Percentiles rank a stretch among this genome's conserved stretches.
Evolutionary conservation across 2,329 filamentous ascomycete genomes (phyloP).

Genomic region (Aureobasidium sp.): DNA sequence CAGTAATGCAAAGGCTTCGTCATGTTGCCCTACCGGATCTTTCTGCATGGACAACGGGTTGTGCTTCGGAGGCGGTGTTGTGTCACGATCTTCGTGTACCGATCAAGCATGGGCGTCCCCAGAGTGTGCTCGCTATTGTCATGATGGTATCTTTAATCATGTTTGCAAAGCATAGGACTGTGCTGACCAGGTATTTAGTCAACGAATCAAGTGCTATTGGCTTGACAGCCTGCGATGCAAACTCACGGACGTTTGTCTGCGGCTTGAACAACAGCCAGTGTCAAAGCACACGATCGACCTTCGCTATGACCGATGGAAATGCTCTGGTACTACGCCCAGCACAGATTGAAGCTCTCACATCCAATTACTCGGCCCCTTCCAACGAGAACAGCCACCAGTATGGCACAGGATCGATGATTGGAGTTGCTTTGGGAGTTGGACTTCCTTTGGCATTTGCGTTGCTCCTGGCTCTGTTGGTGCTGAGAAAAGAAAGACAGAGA

Average conservation of each 20-base stretch:
- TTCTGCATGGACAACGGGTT: slow-evolving; percentile 29
- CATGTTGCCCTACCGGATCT: slow-evolving; percentile 25
- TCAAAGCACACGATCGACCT: slow-evolving; percentile 21
- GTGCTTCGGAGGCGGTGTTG: slow-evolving; percentile 26
- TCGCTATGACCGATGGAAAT: slow-evolving; percentile 22
- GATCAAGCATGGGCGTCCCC: slow-evolving; percentile 27
- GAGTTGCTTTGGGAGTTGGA: slow-evolving; percentile 24
- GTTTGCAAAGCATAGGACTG: neutral
- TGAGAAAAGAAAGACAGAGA: slow-evolving; percentile 19
- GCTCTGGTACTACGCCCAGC: slow-evolving; percentile 24
- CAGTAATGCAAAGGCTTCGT: slow-evolving; percentile 17
- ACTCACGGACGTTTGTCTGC: slow-evolving; percentile 26
- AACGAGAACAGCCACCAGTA: slow-evolving; percentile 17
- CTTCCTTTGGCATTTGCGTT: slow-evolving; percentile 25
- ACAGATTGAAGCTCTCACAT: slow-evolving; percentile 24
- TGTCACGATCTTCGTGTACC: slow-evolving; percentile 27
- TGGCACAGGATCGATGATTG: slow-evolving; percentile 24
- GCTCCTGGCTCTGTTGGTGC: slow-evolving; percentile 20
- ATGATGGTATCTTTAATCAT: slow-evolving; percentile 16
- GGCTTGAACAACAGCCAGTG: slow-evolving; percentile 24
- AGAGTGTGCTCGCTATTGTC: slow-evolving; percentile 27
- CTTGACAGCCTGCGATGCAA: slow-evolving; percentile 14
- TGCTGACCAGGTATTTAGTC: neutral
- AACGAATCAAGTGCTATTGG: slow-evolving; percentile 9
- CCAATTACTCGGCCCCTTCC: slow-evolving; percentile 16